phyloP scores from a whole-genome alignment of 805 yeast genomes.

The Wickerhamiella lipophila region DNA sequence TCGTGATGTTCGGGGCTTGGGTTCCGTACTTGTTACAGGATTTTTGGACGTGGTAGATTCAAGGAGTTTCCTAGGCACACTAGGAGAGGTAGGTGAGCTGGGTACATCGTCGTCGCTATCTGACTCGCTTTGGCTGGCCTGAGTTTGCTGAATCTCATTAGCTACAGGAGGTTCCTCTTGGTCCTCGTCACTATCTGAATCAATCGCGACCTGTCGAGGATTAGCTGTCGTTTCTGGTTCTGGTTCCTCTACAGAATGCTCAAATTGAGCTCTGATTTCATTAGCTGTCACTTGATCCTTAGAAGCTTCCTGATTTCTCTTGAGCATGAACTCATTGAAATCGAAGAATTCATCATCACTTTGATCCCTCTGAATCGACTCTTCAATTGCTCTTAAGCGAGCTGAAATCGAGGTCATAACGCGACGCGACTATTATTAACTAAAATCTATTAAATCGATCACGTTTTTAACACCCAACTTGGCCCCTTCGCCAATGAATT shows the following conservation, averaged over 20 bases:
- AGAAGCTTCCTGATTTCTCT: neutral
- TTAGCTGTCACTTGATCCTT: neutral
- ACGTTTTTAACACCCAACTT: no score
- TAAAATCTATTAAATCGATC: neutral
- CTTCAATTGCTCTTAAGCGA: conserved; percentile 5
- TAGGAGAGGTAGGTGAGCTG: neutral
- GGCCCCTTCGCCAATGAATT: no score
- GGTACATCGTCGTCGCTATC: neutral
- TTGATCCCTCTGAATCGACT: neutral
- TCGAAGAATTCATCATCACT: conserved; percentile 3
- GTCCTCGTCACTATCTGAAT: neutral
- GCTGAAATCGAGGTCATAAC: conserved; percentile 1
- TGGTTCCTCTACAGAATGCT: neutral
- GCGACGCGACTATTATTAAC: neutral
- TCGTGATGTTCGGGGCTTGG: neutral
- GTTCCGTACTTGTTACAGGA: neutral
- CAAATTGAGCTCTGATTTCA: neutral
- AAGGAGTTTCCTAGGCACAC: neutral
- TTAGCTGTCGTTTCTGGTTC: neutral
- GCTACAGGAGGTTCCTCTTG: neutral
- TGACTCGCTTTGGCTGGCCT: neutral
- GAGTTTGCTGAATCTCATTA: neutral
- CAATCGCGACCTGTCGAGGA: neutral
- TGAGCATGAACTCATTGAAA: neutral
- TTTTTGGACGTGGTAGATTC: neutral